Evolutionary conservation across 441 rosid genomes (phyloP), one percentile per base, ranked within the genome.

Genomic region (Eruca vesicaria): DNA sequence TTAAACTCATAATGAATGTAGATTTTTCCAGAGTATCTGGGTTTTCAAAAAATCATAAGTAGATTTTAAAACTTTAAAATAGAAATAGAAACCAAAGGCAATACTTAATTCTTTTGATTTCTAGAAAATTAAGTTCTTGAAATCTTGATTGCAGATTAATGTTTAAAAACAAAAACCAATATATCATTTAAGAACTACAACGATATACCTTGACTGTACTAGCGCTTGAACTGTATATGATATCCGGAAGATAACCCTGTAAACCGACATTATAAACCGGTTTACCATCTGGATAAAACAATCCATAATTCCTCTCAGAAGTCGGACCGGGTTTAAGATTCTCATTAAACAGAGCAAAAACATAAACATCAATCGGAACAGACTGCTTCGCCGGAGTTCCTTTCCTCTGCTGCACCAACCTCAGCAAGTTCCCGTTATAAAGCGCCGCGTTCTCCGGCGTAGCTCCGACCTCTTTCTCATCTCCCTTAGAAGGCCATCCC

Each of bases 401-500:
- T 69, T 88, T 83, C 76, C 74, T 84, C 71, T 72, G 50, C 72
- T 81, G 84, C 50, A 89, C 53, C 71, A 81, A 83, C 63, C 61
- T 62, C 83, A 93, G n/a, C 74, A 93, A 26, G 73, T 93, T 93
- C 19, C 87, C 84, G 52, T 93, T 89, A 59, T 90, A 93, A 10
- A 84, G 36, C 18, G 78, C 89, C 0, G 98, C 98, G 73, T 93
- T 89, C 58, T 84, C 84, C 10, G 82, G 79, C 6, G 84, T 76
- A 7, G 98, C 97, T 63, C 98, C 98, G 10, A 74, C 74, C 82
- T 93, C 98, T 57, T 74, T 75, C 14, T 72, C 79, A 12, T 91
- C 97, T 11, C 98, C 98, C 53, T 80, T 86, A 0, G 98, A 93
- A 0, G 98, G 98, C 98, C 98, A 93, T 0, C 98, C 97, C 2